phyloP scores from a whole-genome alignment of 208 protist species.

The Porcisia deanei region DNA sequence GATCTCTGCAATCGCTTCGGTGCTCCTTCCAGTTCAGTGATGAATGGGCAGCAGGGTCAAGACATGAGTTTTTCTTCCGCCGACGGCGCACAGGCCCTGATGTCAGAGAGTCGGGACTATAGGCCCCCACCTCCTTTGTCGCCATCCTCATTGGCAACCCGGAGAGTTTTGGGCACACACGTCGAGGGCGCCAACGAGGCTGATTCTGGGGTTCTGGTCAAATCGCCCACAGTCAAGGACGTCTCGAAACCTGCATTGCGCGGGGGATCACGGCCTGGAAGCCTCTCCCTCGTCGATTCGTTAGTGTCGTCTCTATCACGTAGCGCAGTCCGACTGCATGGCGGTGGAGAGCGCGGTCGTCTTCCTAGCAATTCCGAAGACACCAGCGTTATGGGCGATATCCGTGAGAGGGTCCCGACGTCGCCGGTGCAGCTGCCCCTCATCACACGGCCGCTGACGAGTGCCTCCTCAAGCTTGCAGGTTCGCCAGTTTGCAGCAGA shows the following conservation, averaged over 20 bases:
- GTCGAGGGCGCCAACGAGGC: not conserved
- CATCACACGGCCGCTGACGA: not conserved
- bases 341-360: not conserved
- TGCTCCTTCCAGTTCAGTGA: not conserved
- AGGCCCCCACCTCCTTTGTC: not conserved
- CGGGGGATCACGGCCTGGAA: not conserved
- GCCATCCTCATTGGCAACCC: not conserved
- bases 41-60: not conserved
- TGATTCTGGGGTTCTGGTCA: not conserved
- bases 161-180: not conserved
- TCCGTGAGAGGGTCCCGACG: not conserved
- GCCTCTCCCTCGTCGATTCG: not conserved
- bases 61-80: slow-evolving; percentile 1
- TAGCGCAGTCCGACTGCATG: not conserved
- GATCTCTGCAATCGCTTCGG: not conserved
- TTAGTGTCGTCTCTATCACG: not conserved
- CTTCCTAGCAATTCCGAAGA: not conserved
- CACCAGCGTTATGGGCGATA: not conserved
- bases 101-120: not conserved
- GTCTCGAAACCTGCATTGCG: not conserved
- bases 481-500: not conserved
- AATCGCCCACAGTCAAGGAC: not conserved
- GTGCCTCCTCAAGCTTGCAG: not conserved
- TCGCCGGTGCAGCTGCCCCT: slow-evolving; percentile 11
- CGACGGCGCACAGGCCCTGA: not conserved